phyloP scores from a whole-genome alignment of 2,329 filamentous ascomycete species.

The Pseudogymnoascus pannorum region DNA sequence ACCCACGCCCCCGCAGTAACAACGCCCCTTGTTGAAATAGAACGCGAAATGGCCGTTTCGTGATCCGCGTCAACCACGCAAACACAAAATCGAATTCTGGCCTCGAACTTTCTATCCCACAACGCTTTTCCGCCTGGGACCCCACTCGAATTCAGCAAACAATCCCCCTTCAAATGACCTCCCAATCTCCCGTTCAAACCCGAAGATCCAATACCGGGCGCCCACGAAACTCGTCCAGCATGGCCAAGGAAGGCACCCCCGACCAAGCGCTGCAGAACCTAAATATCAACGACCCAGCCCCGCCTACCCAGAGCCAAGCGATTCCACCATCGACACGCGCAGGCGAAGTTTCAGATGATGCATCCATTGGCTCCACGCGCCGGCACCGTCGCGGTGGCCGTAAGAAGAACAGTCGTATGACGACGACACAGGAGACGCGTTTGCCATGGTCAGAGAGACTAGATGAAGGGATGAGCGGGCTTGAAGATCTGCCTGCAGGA shows the following conservation, averaged over 20 bases:
- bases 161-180: background rate
- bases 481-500: constrained; percentile 9
- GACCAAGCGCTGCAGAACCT: background rate
- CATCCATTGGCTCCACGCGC: background rate
- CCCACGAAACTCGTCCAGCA: background rate
- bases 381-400: background rate
- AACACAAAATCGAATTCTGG: background rate
- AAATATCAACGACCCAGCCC: background rate
- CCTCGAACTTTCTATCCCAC: background rate
- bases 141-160: background rate
- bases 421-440: background rate
- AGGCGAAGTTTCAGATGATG: background rate
- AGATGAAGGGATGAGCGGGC: background rate
- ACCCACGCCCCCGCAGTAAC: background rate
- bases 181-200: background rate
- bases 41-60: background rate
- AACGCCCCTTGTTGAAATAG: background rate
- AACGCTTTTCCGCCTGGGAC: background rate
- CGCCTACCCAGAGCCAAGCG: background rate
- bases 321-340: background rate
- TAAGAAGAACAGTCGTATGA: constrained; percentile 2
- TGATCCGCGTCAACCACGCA: background rate
- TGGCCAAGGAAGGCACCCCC: background rate
- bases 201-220: constrained; percentile 1
- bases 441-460: background rate